Evolutionary conservation across 2,329 filamentous ascomycete genomes (phyloP).

Genomic region (Cladosporium sp.): DNA sequence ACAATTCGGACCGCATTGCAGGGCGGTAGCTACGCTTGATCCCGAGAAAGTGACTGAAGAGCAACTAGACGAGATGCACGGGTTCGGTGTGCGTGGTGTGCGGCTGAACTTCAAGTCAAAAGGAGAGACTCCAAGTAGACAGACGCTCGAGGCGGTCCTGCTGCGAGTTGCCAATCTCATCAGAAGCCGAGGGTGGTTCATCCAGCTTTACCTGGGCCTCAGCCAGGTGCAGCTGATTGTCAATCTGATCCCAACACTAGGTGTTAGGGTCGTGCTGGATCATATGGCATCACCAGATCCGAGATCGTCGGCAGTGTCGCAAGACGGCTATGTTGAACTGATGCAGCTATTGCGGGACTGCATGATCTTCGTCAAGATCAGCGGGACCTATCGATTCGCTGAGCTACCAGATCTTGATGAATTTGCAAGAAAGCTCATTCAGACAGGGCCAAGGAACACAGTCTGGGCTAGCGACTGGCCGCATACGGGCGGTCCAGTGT

Average conservation of each 20-base stretch:
- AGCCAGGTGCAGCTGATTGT: not conserved
- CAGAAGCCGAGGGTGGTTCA: not conserved
- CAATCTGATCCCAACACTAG: not conserved
- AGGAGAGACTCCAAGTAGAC: not conserved
- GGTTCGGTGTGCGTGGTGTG: not conserved
- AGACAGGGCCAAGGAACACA: not conserved
- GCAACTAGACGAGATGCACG: slow-evolving; percentile 6
- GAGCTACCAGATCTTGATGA: slow-evolving; percentile 4
- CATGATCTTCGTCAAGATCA: not conserved
- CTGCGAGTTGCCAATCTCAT: not conserved
- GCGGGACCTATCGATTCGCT: not conserved
- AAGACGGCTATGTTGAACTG: not conserved
- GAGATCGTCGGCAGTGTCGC: not conserved
- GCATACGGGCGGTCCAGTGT: not conserved
- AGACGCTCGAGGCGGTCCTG: not conserved
- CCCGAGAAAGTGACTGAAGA: not conserved
- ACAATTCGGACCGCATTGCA: not conserved
- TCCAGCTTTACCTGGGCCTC: slow-evolving; percentile 1
- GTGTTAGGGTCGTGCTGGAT: not conserved
- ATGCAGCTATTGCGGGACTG: not conserved
- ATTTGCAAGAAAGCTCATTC: not conserved
- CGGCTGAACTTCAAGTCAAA: slow-evolving; percentile 3
- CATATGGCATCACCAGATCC: slow-evolving; percentile 4
- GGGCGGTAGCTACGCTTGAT: not conserved
- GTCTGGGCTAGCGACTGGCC: slow-evolving; percentile 8